Base-by-base conservation (phyloP, 306 rosid species). In the Medicago arabica region DNA sequence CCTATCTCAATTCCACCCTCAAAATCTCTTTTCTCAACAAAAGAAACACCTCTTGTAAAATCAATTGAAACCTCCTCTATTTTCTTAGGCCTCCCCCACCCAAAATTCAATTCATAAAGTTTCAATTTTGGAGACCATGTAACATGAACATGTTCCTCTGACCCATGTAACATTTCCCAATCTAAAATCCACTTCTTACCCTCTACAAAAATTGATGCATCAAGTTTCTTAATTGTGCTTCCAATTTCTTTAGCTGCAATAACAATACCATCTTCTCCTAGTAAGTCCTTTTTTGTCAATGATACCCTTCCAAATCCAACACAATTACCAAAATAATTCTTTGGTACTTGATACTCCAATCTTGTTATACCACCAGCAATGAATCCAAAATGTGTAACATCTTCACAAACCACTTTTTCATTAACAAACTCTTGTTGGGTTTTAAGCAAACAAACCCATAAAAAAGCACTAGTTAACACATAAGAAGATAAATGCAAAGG, bases 71-170 rank as follows among this genome's bases (percentile, higher is more conserved):
- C 53, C 28, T 86, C 88, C 71, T 89, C 86, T 53, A 85, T 83
- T 50, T 84, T 86, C 75, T 68, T 77, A 3, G 89, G 77, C 47
- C 54, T 61, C 1, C 86, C 89, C 85, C 83, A 79, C 72, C 93
- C 90, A 67, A 89, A 89, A 82, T 89, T 86, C 0, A 70, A 83
- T 5, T 54, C 81, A 64, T 64, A 89, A 7, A 86, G 83, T 50
- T 89, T 84, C 81, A 89, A 53, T 60, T 89, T 85, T 12, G 93
- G 90, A 3, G 90, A 86, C 82, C 93, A 84, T 0, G 74, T 38
- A 2, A 43, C 85, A 78, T 79, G 51, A 19, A 84, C 54, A 51
- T 86, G 85, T 44, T 69, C 61, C 31, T 75, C 82, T 50, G 83
- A 83, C 82, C 86, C 83, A 15, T 69, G 8, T 38, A 64, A 69